Evolutionary conservation across 805 yeast genomes (phyloP).

Genomic region (Ogataea naganishii): DNA sequence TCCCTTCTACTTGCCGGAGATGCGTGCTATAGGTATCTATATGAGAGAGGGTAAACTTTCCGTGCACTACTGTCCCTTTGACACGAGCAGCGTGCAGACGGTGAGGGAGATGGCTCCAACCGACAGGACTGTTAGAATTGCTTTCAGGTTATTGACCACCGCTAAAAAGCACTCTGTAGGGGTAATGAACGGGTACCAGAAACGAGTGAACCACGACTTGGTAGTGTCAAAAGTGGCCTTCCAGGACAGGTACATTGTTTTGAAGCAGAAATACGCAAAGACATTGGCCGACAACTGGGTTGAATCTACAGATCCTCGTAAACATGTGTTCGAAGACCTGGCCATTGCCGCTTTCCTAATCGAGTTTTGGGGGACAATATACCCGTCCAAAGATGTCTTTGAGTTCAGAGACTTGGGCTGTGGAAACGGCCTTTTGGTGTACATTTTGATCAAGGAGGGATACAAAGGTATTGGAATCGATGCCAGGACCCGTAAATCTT

Average conservation of each 20-base stretch:
- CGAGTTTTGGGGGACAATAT: slow-evolving; percentile 66
- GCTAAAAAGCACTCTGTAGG: slow-evolving; percentile 81
- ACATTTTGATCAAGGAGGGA: slow-evolving; percentile 72
- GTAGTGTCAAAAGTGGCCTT: slow-evolving; percentile 77
- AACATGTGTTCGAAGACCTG: slow-evolving; percentile 93
- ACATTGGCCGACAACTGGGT: slow-evolving; percentile 73
- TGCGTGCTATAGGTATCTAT: slow-evolving; percentile 66
- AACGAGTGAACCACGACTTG: slow-evolving; percentile 80
- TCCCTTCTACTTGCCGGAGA: slow-evolving; percentile 89
- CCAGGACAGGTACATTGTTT: slow-evolving; percentile 69
- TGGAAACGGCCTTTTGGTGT: slow-evolving; percentile 85
- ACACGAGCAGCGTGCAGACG: slow-evolving; percentile 15
- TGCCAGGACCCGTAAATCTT: slow-evolving; percentile 82
- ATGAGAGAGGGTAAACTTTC: slow-evolving; percentile 42
- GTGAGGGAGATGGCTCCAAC: slow-evolving; percentile 29
- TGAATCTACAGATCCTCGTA: slow-evolving; percentile 91
- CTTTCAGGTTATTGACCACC: slow-evolving; percentile 69
- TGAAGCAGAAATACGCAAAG: slow-evolving; percentile 78
- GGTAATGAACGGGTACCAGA: slow-evolving; percentile 74
- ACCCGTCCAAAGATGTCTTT: slow-evolving; percentile 31
- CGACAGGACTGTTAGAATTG: slow-evolving; percentile 72
- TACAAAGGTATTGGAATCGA: slow-evolving; percentile 79
- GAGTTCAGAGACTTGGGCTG: slow-evolving; percentile 89
- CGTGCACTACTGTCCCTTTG: slow-evolving; percentile 68
- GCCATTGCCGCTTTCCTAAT: slow-evolving; percentile 92